phyloP scores from a whole-genome alignment of 176 grass and related monocot species.

The Sorghum bicolor region Sorghum_bicolor_NCBIv3 NC_012872.2:67486501-67487000 shows the following conservation, averaged over 20 bases:
- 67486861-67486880: neutral
- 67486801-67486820: neutral
- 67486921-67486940: neutral
- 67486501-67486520: neutral
- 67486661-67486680: no score
- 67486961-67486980: neutral
- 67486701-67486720: neutral
- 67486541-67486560: neutral
- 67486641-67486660: no score
- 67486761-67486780: no score
- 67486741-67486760: neutral
- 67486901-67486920: neutral
- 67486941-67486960: neutral
- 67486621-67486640: no score
- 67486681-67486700: neutral
- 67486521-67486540: neutral
- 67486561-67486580: neutral
- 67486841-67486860: neutral
- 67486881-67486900: neutral
- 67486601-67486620: neutral
- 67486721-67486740: no score
- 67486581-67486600: neutral
- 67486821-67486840: no score
- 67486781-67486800: neutral
- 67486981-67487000: neutral